These are phyloP conservation scores for Rhytidhysteron rufulum DNA, from an alignment of 2,329 filamentous ascomycete species.

Conservation along the genomic window DNA sequence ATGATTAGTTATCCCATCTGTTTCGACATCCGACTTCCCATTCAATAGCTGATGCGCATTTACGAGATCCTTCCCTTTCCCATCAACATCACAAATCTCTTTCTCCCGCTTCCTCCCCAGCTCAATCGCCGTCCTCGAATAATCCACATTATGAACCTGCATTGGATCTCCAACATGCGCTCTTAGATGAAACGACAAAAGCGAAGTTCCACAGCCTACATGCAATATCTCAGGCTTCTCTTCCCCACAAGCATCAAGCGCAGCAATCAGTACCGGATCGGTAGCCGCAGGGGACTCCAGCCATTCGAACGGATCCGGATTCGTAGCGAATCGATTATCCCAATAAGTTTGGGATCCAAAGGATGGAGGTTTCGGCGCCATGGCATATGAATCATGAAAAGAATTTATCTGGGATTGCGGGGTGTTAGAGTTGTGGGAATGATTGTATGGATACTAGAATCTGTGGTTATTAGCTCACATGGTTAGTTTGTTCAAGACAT, in stretches of 20 bases:
- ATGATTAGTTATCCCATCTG: neutral
- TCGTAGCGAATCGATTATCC: conserved; percentile 32
- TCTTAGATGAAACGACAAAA: conserved; percentile 34
- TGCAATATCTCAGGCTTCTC: conserved; percentile 28
- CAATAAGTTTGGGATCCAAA: conserved; percentile 35
- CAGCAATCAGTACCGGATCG: conserved; percentile 23
- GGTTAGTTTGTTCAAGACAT: no score
- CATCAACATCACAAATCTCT: conserved; percentile 13
- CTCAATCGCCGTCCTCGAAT: conserved; percentile 32
- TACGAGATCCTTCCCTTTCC: neutral
- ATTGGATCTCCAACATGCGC: conserved; percentile 22
- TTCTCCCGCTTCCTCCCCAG: conserved; percentile 27
- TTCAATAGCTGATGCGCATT: no score
- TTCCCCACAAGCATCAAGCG: conserved; percentile 12
- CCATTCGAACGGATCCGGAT: conserved; percentile 36
- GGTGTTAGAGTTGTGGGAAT: conserved; percentile 5
- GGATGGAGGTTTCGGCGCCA: conserved; percentile 22
- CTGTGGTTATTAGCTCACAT: conserved; percentile 9
- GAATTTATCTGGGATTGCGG: conserved; percentile 5
- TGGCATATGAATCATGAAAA: no score
- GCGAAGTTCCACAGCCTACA: conserved; percentile 38
- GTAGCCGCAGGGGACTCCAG: conserved; percentile 27
- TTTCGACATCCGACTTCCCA: neutral
- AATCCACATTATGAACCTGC: conserved; percentile 38
- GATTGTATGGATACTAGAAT: conserved; percentile 3